These are phyloP conservation scores for Suhomyces wounanorum DNA, from an alignment of 1,139 yeast species.

Conservation along the genomic window DNA sequence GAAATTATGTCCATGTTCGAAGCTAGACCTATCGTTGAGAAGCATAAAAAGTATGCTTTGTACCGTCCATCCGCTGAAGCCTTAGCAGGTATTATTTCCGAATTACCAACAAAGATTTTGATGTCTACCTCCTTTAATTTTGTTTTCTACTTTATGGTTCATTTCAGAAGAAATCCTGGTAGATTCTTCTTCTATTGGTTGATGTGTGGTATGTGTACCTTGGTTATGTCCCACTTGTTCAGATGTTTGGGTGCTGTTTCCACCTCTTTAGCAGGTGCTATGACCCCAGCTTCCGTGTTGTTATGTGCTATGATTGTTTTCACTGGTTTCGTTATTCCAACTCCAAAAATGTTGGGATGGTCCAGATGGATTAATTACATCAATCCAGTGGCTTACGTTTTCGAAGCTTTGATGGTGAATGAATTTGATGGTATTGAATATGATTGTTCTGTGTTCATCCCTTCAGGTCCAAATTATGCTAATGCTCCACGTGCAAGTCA, in stretches of 20 bases:
- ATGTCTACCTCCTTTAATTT: conserved; percentile 62
- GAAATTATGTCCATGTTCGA: conserved; percentile 71
- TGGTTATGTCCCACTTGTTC: conserved; percentile 72
- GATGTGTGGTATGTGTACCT: conserved; percentile 53
- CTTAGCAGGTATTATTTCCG: conserved; percentile 65
- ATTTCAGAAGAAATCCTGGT: conserved; percentile 67
- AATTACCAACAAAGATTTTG: conserved; percentile 61
- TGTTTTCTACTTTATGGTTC: conserved; percentile 64
- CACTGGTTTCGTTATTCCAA: conserved; percentile 78
- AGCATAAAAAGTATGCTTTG: conserved; percentile 73
- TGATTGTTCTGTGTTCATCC: conserved; percentile 51
- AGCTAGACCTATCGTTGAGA: conserved; percentile 78
- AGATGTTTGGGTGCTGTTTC: conserved; percentile 69
- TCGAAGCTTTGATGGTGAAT: conserved; percentile 67
- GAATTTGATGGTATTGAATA: conserved; percentile 50
- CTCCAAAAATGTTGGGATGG: conserved; percentile 72
- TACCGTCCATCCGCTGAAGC: conserved; percentile 83
- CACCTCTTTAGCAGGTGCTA: conserved; percentile 61
- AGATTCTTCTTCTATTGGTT: conserved; percentile 67
- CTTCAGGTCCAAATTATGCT: conserved; percentile 51
- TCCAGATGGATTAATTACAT: conserved; percentile 76
- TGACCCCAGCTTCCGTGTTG: conserved; percentile 70
- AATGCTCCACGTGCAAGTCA: conserved; percentile 37
- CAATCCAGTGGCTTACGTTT: conserved; percentile 69
- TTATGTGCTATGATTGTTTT: conserved; percentile 64